phyloP scores from a whole-genome alignment of 1,284 basidiomycete species.

The Naganishia sp. region DNA sequence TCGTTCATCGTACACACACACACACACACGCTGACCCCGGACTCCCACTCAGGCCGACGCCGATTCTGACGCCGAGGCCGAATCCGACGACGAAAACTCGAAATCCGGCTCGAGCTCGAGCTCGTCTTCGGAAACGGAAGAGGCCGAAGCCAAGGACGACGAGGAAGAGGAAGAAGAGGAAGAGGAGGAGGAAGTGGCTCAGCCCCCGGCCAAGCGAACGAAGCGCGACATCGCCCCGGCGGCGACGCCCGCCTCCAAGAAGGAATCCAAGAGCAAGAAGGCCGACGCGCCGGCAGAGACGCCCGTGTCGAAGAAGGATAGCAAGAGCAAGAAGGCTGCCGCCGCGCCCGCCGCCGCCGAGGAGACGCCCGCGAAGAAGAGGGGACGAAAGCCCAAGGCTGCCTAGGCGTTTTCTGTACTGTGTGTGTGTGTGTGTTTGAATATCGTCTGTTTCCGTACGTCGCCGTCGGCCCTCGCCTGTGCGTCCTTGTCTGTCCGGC shows the following conservation, averaged over 20 bases:
- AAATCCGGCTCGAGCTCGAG: conserved; percentile 29
- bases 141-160: conserved; percentile 7
- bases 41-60: conserved; percentile 16
- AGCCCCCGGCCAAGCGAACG: conserved; percentile 17
- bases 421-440: not conserved
- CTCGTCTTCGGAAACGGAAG: conserved; percentile 18
- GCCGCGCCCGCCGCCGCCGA: conserved; percentile 29
- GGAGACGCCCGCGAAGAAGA: conserved; percentile 36
- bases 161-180: conserved; percentile 20
- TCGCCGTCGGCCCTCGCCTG: not conserved
- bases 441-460: not conserved
- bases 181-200: not conserved
- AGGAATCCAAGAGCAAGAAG: conserved; percentile 14
- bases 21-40: not conserved
- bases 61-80: conserved; percentile 29
- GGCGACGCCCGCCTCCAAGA: conserved; percentile 3
- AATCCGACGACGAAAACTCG: conserved; percentile 34
- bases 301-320: conserved; percentile 31
- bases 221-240: conserved; percentile 10
- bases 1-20: not conserved
- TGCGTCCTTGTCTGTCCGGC: not conserved
- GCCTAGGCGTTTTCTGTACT: not conserved
- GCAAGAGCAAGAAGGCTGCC: conserved; percentile 43
- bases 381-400: conserved; percentile 32
- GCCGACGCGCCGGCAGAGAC: conserved; percentile 10